phyloP scores from a whole-genome alignment of 108 stramenopile species.

The Chaetoceros tenuissimus region DNA sequence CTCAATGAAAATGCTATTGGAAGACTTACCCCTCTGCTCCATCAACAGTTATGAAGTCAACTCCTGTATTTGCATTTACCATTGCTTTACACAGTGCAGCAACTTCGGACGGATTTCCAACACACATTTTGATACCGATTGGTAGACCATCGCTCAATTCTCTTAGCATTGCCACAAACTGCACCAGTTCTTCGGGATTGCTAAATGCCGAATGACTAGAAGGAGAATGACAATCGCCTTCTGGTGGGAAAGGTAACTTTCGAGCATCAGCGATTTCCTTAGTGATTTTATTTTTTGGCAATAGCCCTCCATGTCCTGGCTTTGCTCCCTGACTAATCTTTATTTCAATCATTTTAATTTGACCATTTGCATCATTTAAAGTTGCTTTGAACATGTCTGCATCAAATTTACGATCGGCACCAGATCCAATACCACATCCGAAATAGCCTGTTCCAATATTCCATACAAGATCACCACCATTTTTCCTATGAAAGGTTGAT shows the following conservation, averaged over 20 bases:
- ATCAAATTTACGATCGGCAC: slow-evolving; percentile 49
- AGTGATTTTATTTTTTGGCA: slow-evolving; percentile 76
- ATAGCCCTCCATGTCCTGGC: slow-evolving; percentile 83
- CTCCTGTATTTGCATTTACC: slow-evolving; percentile 38
- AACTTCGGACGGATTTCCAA: slow-evolving; percentile 62
- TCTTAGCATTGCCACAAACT: slow-evolving; percentile 61
- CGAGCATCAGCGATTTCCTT: slow-evolving; percentile 71
- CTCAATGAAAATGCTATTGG: too few species aligned
- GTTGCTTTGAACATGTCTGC: slow-evolving; percentile 47
- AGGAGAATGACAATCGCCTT: slow-evolving; percentile 69
- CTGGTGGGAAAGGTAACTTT: slow-evolving; percentile 47
- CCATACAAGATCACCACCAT: slow-evolving; percentile 84
- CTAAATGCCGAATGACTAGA: slow-evolving; percentile 70
- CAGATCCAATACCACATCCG: slow-evolving; percentile 50
- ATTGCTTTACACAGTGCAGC: slow-evolving; percentile 54
- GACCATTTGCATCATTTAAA: slow-evolving; percentile 17
- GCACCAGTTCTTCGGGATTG: slow-evolving; percentile 50
- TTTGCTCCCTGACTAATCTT: slow-evolving; percentile 89
- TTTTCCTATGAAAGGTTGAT: slow-evolving; percentile 46
- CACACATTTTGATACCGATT: slow-evolving; percentile 81
- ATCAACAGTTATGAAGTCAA: slow-evolving; percentile 79
- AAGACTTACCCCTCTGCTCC: slow-evolving; percentile 83
- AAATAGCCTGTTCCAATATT: slow-evolving; percentile 90
- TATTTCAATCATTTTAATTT: slow-evolving; percentile 80
- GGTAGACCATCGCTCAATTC: slow-evolving; percentile 67